Evolutionary conservation across 2,329 filamentous ascomycete species (phyloP).

Genomic region (Pseudocercospora vitis): DNA sequence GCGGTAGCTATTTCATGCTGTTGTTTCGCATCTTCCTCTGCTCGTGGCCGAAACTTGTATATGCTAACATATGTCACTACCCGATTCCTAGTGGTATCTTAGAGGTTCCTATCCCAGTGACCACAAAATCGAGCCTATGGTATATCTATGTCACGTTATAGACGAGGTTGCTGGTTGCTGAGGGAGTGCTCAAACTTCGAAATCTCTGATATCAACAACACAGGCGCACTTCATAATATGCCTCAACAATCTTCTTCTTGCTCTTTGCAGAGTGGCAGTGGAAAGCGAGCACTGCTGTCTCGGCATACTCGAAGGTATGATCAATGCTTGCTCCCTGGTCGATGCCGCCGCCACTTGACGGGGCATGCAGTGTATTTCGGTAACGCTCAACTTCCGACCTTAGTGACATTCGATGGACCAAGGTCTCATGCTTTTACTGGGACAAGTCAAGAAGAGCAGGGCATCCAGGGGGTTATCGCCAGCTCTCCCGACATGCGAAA

Average conservation of each 20-base stretch:
- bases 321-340: conserved; percentile 36
- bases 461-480: too few relatives aligned
- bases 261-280: too few relatives aligned
- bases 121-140: neutral
- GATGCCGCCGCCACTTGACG: conserved; percentile 17
- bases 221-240: too few relatives aligned
- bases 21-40: neutral
- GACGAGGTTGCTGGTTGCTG: neutral
- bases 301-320: conserved; percentile 46
- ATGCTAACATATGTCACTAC: neutral
- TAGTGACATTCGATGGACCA: conserved; percentile 27
- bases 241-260: too few relatives aligned
- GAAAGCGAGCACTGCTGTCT: too few relatives aligned
- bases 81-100: neutral
- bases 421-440: conserved; percentile 31
- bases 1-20: too few relatives aligned
- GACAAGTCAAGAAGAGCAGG: too few relatives aligned
- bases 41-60: neutral
- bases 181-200: neutral
- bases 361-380: conserved; percentile 22
- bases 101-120: neutral
- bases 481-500: too few relatives aligned
- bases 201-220: too few relatives aligned
- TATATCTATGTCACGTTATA: neutral
- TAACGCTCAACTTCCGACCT: conserved; percentile 24